These are phyloP conservation scores for Raddia guianensis DNA, from an alignment of 176 grass and related monocot species.

Conservation along the genomic window DNA sequence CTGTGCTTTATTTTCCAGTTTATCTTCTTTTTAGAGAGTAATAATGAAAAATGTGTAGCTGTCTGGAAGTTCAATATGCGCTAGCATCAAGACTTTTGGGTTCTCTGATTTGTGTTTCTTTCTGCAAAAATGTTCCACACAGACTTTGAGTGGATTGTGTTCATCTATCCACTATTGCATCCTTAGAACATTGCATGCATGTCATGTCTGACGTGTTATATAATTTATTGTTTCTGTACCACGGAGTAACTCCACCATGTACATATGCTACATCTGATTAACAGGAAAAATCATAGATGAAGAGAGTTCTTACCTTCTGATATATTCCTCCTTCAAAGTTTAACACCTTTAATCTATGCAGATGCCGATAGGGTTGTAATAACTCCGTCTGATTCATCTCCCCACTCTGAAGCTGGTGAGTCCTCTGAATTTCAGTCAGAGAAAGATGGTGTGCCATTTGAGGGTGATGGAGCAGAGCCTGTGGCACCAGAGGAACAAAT, in stretches of 20 bases:
- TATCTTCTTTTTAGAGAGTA: neutral
- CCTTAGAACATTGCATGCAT: constrained; percentile 6
- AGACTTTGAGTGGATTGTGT: neutral
- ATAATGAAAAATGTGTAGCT: neutral
- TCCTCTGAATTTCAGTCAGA: constrained; percentile 53
- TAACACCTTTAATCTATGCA: constrained; percentile 51
- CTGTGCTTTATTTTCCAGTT: constrained; percentile 6
- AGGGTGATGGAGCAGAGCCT: constrained; percentile 46
- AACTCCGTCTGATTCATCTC: constrained; percentile 39
- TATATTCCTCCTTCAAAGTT: neutral
- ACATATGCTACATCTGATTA: neutral
- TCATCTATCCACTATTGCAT: neutral
- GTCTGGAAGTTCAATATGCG: neutral
- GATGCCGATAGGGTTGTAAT: constrained; percentile 34
- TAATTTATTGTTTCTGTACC: constrained; percentile 12
- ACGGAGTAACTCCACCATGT: neutral
- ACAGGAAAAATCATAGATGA: constrained; percentile 2
- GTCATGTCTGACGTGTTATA: neutral
- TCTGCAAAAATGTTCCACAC: neutral
- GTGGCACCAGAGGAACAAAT: constrained; percentile 58
- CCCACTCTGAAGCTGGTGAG: constrained; percentile 53
- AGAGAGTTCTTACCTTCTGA: neutral
- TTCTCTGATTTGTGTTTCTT: constrained; percentile 8
- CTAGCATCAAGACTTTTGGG: neutral
- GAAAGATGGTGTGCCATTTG: constrained; percentile 53